phyloP scores from a whole-genome alignment of 306 rosid species.

The Cicer yamashitae region DNA sequence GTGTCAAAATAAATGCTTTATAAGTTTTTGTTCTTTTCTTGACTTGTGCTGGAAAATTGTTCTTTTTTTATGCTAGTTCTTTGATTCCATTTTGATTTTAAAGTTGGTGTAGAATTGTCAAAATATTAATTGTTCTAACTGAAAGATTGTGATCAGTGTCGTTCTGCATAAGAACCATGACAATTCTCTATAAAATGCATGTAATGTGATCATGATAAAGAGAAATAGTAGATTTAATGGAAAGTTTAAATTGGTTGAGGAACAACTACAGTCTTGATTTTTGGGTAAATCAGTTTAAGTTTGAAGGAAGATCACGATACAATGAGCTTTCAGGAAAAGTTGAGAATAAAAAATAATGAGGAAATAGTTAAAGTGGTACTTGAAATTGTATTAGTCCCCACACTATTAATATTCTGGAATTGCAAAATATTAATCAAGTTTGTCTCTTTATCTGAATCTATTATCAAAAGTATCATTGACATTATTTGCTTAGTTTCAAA shows the following conservation, averaged over 20 bases:
- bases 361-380: too few relatives aligned
- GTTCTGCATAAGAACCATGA: background rate
- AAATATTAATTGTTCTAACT: conserved; percentile 11
- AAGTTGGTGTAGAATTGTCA: conserved; percentile 13
- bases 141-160: conserved; percentile 7
- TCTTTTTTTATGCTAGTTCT: conserved; percentile 7
- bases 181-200: background rate
- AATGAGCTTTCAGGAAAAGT: background rate
- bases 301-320: conserved; percentile 1
- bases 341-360: conserved; percentile 18
- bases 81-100: conserved; percentile 27
- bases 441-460: too few relatives aligned
- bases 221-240: conserved; percentile 12
- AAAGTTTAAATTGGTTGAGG: conserved; percentile 33
- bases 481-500: too few relatives aligned
- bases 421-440: too few relatives aligned
- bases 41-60: conserved; percentile 9
- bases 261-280: background rate
- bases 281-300: background rate
- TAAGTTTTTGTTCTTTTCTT: background rate
- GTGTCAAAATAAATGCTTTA: too few relatives aligned
- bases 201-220: background rate
- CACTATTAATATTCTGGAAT: too few relatives aligned
- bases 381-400: too few relatives aligned
- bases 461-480: too few relatives aligned